These are phyloP conservation scores for Tricholoma matsutake DNA, from an alignment of 768 basidiomycete species.

Conservation along the genomic window DNA sequence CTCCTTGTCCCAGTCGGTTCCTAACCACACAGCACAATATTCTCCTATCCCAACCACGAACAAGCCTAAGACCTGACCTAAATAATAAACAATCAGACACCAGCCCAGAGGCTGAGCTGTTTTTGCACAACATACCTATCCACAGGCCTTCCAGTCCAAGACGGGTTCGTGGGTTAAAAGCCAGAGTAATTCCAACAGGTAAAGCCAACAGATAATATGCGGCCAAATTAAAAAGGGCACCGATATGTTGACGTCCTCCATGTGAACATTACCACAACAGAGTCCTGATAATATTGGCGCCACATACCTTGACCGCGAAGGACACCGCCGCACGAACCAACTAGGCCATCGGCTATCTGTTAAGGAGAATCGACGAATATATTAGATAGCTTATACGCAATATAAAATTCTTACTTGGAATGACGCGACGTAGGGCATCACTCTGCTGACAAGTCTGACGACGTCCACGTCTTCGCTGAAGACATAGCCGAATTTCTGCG, in stretches of 20 bases:
- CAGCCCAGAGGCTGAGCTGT: slow-evolving; percentile 27
- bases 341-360: slow-evolving; percentile 62
- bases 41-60: slow-evolving; percentile 71
- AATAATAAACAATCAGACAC: not conserved
- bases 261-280: not conserved
- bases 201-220: slow-evolving; percentile 81
- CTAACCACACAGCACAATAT: slow-evolving; percentile 55
- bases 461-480: slow-evolving; percentile 65
- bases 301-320: slow-evolving; percentile 72
- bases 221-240: slow-evolving; percentile 68
- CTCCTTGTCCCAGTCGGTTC: slow-evolving; percentile 63
- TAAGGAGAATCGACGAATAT: not conserved
- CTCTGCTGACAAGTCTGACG: slow-evolving; percentile 55
- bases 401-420: slow-evolving; percentile 50
- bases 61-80: slow-evolving; percentile 71
- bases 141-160: slow-evolving; percentile 70
- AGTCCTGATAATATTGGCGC: not conserved
- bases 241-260: slow-evolving; percentile 66
- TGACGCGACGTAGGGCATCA: slow-evolving; percentile 73
- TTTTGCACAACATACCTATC: slow-evolving; percentile 51
- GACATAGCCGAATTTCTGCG: slow-evolving; percentile 60
- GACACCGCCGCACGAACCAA: slow-evolving; percentile 64
- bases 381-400: not conserved
- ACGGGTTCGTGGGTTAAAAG: slow-evolving; percentile 47
- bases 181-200: slow-evolving; percentile 72